These are phyloP conservation scores for Syncephalastrum racemosum DNA, from an alignment of 371 early-diverging fungal genomes.

Conservation along the genomic window DNA sequence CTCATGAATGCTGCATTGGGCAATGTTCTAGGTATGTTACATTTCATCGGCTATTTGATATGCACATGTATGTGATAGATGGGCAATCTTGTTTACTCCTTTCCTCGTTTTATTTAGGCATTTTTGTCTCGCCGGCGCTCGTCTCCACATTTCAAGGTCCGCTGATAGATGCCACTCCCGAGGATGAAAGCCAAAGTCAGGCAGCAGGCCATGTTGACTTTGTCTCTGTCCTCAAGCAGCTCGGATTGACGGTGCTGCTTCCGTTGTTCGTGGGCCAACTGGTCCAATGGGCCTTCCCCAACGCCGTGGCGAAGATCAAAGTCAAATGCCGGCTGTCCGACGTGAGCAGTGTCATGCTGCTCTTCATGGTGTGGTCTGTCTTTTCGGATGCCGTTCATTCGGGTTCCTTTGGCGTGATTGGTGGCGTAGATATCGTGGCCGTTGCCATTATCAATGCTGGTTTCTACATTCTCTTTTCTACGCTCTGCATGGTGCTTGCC, in stretches of 20 bases:
- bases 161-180: constrained; percentile 39
- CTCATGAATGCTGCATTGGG: constrained; percentile 74
- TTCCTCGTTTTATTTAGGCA: constrained; percentile 33
- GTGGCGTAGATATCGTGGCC: constrained; percentile 56
- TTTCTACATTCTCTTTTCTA: constrained; percentile 49
- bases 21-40: constrained; percentile 48
- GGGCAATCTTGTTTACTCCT: neutral
- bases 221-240: constrained; percentile 53
- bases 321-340: constrained; percentile 56
- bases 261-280: constrained; percentile 70
- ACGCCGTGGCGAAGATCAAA: constrained; percentile 48
- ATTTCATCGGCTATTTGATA: neutral
- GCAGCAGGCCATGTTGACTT: constrained; percentile 50
- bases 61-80: neutral
- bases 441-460: constrained; percentile 54
- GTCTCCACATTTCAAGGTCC: constrained; percentile 41
- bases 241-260: constrained; percentile 63
- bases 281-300: constrained; percentile 59
- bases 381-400: constrained; percentile 73
- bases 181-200: constrained; percentile 37
- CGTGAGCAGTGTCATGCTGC: constrained; percentile 57
- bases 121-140: constrained; percentile 70
- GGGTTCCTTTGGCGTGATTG: constrained; percentile 51
- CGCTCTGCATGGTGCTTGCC: constrained; percentile 39
- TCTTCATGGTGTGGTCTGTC: constrained; percentile 74